phyloP scores from a whole-genome alignment of 2,329 filamentous ascomycete species.

The Zymoseptoria passerinii region DNA sequence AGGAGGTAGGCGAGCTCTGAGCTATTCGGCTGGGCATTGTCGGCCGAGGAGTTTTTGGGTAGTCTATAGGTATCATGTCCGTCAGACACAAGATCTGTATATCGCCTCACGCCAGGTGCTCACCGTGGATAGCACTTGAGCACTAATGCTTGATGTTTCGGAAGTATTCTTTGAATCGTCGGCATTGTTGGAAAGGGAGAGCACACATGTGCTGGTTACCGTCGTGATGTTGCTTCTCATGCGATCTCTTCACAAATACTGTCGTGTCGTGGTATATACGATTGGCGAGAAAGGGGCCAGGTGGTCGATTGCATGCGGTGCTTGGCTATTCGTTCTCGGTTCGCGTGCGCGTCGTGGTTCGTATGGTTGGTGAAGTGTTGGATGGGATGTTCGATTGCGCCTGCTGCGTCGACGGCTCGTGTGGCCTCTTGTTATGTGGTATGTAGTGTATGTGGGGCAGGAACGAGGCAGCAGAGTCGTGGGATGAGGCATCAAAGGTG shows the following conservation, averaged over 20 bases:
- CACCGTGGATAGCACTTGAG: constrained; percentile 86
- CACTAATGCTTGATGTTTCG: constrained; percentile 93
- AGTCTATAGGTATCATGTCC: constrained; percentile 36
- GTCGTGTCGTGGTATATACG: neutral
- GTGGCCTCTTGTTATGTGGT: neutral
- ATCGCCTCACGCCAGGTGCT: neutral
- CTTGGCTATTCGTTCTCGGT: neutral
- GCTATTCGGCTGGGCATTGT: constrained; percentile 81
- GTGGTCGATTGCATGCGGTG: neutral
- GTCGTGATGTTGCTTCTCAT: neutral
- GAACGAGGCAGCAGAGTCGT: neutral
- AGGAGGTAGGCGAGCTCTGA: constrained; percentile 95
- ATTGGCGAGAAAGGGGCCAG: neutral
- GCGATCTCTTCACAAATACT: neutral
- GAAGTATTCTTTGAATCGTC: constrained; percentile 55
- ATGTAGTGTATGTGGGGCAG: neutral
- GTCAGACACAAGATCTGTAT: neutral
- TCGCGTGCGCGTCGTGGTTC: neutral
- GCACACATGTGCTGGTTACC: neutral
- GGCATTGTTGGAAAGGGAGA: neutral
- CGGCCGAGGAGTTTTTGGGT: constrained; percentile 72
- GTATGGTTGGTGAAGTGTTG: neutral
- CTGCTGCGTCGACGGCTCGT: too few relatives aligned
- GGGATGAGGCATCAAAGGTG: neutral
- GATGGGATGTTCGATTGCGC: neutral